A percentile compares a stretch with the other conserved stretches of the same genome.
These are phyloP conservation scores for Botryotinia convoluta DNA, from an alignment of 2,329 filamentous ascomycete species.

Conservation along the genomic window DNA sequence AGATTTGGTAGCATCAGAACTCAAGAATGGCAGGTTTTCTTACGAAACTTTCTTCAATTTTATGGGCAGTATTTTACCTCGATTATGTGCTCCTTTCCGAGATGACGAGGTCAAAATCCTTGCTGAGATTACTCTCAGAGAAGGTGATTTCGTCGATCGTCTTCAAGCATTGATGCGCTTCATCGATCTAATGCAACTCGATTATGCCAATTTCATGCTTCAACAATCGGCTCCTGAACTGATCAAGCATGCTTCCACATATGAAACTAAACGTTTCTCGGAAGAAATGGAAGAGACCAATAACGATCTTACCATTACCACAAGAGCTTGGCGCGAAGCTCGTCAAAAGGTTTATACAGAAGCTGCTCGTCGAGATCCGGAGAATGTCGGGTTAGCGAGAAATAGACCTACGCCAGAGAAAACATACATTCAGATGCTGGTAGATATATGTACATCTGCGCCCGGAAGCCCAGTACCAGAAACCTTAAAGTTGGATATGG, in stretches of 20 bases:
- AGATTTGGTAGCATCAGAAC: constrained; percentile 67
- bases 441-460: constrained; percentile 71
- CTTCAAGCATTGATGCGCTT: constrained; percentile 72
- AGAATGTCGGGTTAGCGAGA: constrained; percentile 59
- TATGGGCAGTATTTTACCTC: constrained; percentile 71
- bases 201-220: constrained; percentile 80
- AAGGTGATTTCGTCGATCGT: constrained; percentile 69
- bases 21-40: constrained; percentile 69
- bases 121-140: constrained; percentile 57
- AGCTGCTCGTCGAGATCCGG: constrained; percentile 65
- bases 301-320: constrained; percentile 57
- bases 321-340: constrained; percentile 64
- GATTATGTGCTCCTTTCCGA: constrained; percentile 77
- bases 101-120: constrained; percentile 72
- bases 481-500: constrained; percentile 67
- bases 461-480: constrained; percentile 62
- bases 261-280: constrained; percentile 71
- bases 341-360: constrained; percentile 64
- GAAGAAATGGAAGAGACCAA: constrained; percentile 58
- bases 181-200: constrained; percentile 74
- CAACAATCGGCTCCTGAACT: constrained; percentile 69
- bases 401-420: constrained; percentile 64
- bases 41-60: constrained; percentile 78
- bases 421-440: constrained; percentile 72
- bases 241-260: constrained; percentile 67